Conservation (phyloP, 768 basidiomycete genomes). For the Lactifluus echinatus region DNA sequence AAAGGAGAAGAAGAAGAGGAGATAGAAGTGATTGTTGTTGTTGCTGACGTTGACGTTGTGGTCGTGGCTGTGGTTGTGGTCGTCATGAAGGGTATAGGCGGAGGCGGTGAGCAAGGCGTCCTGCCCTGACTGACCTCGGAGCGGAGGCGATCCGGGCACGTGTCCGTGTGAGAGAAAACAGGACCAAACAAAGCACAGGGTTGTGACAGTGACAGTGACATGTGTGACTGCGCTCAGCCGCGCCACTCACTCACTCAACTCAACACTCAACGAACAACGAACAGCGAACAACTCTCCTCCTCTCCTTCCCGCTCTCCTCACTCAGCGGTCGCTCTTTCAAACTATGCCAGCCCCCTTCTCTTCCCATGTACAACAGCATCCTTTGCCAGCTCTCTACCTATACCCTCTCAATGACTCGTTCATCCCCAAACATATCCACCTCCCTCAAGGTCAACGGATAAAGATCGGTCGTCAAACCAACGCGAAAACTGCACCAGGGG, state of each 20-base stretch:
- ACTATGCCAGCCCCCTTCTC: constrained; percentile 18
- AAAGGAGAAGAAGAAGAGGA: constrained; percentile 39
- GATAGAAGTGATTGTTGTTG: constrained; percentile 6
- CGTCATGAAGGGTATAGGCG: constrained; percentile 1
- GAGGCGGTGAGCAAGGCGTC: neutral
- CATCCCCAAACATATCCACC: constrained; percentile 88
- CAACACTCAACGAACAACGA: neutral
- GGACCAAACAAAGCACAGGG: neutral
- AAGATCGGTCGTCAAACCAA: constrained; percentile 97
- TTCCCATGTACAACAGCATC: constrained; percentile 17
- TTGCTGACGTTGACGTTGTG: neutral
- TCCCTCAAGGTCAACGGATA: constrained; percentile 54
- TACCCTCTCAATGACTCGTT: constrained; percentile 95
- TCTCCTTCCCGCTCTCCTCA: neutral
- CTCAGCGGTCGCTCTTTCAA: neutral
- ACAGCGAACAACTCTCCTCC: neutral
- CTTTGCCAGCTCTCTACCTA: constrained; percentile 36
- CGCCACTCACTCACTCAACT: neutral
- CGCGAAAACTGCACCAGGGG: constrained; percentile 85
- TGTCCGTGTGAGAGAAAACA: constrained; percentile 10
- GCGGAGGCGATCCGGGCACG: neutral
- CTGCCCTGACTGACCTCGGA: neutral
- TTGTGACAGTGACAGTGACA: neutral
- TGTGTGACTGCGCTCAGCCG: too few relatives aligned
- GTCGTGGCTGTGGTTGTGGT: neutral